phyloP scores from a whole-genome alignment of 148 eudicot genomes.

The Dysphania ambrosioides region DNA sequence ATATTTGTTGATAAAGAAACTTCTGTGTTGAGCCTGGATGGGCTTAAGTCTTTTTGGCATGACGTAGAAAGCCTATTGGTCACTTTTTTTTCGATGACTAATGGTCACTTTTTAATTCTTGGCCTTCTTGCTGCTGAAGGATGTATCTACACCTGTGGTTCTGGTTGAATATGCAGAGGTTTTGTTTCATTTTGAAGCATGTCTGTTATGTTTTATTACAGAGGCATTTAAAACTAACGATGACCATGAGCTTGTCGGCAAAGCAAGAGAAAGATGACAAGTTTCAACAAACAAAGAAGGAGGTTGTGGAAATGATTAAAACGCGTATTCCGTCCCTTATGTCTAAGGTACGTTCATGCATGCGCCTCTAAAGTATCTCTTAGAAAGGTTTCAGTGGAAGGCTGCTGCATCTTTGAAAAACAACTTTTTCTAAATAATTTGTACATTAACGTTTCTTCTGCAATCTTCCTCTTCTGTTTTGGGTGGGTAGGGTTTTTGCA shows the following conservation, averaged over 20 bases:
- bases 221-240: conserved; percentile 81
- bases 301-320: conserved; percentile 72
- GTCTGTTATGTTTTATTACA: conserved; percentile 28
- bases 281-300: conserved; percentile 71
- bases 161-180: not conserved
- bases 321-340: conserved; percentile 47
- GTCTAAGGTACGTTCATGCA: conserved; percentile 51
- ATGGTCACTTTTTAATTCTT: not conserved
- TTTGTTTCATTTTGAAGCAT: not conserved
- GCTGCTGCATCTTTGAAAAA: not conserved
- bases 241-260: conserved; percentile 66
- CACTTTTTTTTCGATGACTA: not conserved
- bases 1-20: too few relatives aligned
- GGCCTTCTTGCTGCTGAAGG: not conserved
- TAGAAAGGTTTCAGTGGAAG: not conserved
- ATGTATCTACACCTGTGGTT: conserved; percentile 6
- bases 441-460: too few relatives aligned
- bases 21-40: too few relatives aligned
- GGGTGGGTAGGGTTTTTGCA: not conserved
- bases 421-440: not conserved
- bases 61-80: not conserved
- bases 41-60: not conserved
- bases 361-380: not conserved
- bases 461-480: not conserved
- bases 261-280: conserved; percentile 84